A percentile compares a stretch with the other conserved stretches of the same genome.
Conservation (phyloP, 108 stramenopile species). For the Skeletonema menzelii region DNA sequence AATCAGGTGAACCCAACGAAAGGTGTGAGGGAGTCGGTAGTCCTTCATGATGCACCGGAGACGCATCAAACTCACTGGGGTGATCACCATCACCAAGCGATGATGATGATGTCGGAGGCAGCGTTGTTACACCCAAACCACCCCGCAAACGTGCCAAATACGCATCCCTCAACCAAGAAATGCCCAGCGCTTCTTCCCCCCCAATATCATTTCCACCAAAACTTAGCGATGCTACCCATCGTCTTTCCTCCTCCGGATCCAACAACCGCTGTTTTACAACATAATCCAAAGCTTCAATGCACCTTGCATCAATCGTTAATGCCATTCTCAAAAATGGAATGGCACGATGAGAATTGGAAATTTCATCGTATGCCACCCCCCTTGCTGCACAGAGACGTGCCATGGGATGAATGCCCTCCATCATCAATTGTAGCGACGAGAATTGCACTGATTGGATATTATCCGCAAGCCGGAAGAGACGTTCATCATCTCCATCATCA, state of each 20-base stretch:
- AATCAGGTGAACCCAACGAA: conserved; percentile 15
- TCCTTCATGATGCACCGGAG: conserved; percentile 19
- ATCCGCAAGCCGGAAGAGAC: conserved; percentile 28
- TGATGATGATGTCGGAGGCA: background rate
- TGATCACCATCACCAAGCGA: background rate
- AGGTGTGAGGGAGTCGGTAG: conserved; percentile 29
- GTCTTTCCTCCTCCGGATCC: conserved; percentile 46
- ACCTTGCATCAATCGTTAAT: conserved; percentile 61
- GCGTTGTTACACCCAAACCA: conserved; percentile 1
- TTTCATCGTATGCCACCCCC: conserved; percentile 64
- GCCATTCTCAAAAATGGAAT: conserved; percentile 61
- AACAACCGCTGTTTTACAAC: conserved; percentile 52
- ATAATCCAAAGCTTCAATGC: conserved; percentile 67
- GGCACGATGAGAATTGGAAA: conserved; percentile 72
- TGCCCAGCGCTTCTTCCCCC: conserved; percentile 18
- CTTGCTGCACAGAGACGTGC: conserved; percentile 59
- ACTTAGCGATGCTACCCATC: conserved; percentile 31
- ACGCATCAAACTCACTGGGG: conserved; percentile 9
- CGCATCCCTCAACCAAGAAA: conserved; percentile 60
- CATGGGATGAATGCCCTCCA: conserved; percentile 62
- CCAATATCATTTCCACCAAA: conserved; percentile 19
- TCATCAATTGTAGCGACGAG: conserved; percentile 5
- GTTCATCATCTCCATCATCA: conserved; percentile 47
- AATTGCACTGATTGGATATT: conserved; percentile 12
- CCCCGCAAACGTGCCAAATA: conserved; percentile 57